Evolutionary conservation across 2,329 filamentous ascomycete species (phyloP), one percentile per base, ranked within the genome.

Genomic region (Lomentospora prolificans): DNA sequence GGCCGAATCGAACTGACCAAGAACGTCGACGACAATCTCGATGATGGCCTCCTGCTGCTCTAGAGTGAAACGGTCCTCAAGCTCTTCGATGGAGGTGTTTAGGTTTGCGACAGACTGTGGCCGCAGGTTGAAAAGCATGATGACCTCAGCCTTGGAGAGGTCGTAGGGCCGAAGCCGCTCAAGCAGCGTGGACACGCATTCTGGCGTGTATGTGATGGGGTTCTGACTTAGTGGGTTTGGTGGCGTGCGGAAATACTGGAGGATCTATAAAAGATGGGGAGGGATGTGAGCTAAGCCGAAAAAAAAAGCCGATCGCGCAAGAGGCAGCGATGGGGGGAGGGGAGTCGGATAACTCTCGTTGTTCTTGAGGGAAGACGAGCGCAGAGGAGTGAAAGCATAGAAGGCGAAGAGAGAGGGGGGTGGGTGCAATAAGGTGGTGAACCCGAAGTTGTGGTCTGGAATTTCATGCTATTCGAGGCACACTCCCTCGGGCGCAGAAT

Each of bases 51-150:
- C 69, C 61, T 85, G 82, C 66, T 84, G 72, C 50, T 82, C 77
- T 19, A 79, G 76, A 50, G 67, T 72, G 64, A 85, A 84, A 6
- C 85, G 77, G 33, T 75, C 72, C 57, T 79, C 74, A 72, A 85
- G 79, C 60, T 87, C 82, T 67, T 88, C 83, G 31, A 88, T 72
- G 52, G 86, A 73, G 14, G 79, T 79, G 63, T 84, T 84, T 60
- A 88, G 72, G 50, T 78, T 75, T 3, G 78, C 76, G 28, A 76
- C 71, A 27, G 74, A 79, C 22, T 74, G 73, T 0, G 85, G 85
- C 9, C 84, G 76, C 46, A 85, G 69, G 64, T 88, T 87, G 61
- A 87, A 66, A 51, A 87, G 78, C 80, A 86, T 85, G 64, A 87
- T 71, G 55, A 85, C 70, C 67, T 87, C 85, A 55, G 81, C 81